Evolutionary conservation across 2,329 filamentous ascomycete genomes (phyloP).

Genomic region (Camillea tinctor): DNA sequence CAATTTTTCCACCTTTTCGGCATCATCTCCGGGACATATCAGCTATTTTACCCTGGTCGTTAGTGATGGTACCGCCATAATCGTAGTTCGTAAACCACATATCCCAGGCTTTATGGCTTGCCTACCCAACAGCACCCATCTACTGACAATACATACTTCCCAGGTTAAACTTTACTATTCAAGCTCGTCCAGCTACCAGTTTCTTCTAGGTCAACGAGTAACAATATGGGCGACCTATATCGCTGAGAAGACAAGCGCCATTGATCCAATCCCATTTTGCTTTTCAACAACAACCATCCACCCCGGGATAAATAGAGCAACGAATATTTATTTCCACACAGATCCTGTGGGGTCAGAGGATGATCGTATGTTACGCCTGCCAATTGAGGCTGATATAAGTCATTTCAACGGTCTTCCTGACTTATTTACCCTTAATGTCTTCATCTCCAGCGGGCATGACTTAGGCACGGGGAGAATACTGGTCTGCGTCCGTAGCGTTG

Average conservation of each 20-base stretch:
- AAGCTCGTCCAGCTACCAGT: constrained; percentile 35
- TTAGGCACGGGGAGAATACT: constrained; percentile 49
- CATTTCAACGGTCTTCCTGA: constrained; percentile 35
- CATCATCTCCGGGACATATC: constrained; percentile 29
- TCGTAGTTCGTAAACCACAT: constrained; percentile 44
- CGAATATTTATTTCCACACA: constrained; percentile 53
- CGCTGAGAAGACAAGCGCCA: constrained; percentile 41
- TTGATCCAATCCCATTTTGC: constrained; percentile 38
- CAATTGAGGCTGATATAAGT: constrained; percentile 40
- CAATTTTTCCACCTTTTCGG: constrained; percentile 46
- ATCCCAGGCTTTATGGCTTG: background rate
- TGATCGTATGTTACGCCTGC: constrained; percentile 42
- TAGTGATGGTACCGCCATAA: constrained; percentile 53
- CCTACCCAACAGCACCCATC: too few species aligned
- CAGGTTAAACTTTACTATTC: constrained; percentile 53
- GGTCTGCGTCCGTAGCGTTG: constrained; percentile 58
- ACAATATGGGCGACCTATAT: constrained; percentile 58
- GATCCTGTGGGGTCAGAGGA: constrained; percentile 38
- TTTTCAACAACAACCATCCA: constrained; percentile 56
- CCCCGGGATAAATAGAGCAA: constrained; percentile 53
- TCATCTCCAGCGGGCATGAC: constrained; percentile 54
- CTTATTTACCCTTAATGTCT: constrained; percentile 57
- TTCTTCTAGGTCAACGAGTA: constrained; percentile 53
- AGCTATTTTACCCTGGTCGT: constrained; percentile 54
- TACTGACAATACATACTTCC: background rate